Conservation (phyloP, 2,329 filamentous ascomycete species). For the Alternaria sp. region DNA sequence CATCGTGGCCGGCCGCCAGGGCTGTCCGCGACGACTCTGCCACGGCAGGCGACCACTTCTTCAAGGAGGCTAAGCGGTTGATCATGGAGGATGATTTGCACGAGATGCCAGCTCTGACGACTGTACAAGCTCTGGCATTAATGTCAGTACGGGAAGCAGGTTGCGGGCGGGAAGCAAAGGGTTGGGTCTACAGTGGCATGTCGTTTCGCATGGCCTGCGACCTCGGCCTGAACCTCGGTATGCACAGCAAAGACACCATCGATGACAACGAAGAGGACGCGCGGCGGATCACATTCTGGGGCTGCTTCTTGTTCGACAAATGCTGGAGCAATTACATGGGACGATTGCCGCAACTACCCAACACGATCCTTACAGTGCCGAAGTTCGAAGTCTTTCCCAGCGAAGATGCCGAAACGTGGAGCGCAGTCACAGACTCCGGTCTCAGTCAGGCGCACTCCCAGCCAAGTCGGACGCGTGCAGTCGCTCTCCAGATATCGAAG, state of each 20-base stretch:
- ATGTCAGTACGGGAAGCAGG: slow-evolving; percentile 98
- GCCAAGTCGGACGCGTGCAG: slow-evolving; percentile 80
- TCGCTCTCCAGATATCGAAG: slow-evolving; percentile 73
- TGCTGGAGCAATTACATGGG: slow-evolving; percentile 98
- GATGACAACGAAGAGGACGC: slow-evolving; percentile 88
- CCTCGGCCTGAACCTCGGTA: slow-evolving; percentile 83
- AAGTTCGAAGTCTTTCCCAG: slow-evolving; percentile 90
- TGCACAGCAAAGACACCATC: slow-evolving; percentile 63
- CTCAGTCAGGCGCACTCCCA: slow-evolving; percentile 75
- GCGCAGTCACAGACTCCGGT: slow-evolving; percentile 84
- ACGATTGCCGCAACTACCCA: slow-evolving; percentile 83
- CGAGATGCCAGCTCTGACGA: slow-evolving; percentile 84
- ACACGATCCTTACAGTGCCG: slow-evolving; percentile 78
- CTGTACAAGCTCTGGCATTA: slow-evolving; percentile 88
- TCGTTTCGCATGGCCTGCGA: slow-evolving; percentile 97
- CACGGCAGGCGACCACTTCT: slow-evolving; percentile 95
- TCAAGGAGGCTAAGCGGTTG: slow-evolving; percentile 87
- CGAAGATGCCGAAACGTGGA: slow-evolving; percentile 87
- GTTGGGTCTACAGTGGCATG: slow-evolving; percentile 99
- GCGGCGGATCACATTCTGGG: slow-evolving; percentile 92
- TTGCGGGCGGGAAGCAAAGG: slow-evolving; percentile 90
- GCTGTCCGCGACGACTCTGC: slow-evolving; percentile 74
- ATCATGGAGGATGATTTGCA: slow-evolving; percentile 93
- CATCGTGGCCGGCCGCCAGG: slow-evolving; percentile 74
- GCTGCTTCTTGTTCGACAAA: slow-evolving; percentile 97